These are phyloP conservation scores for Geotrichum aggregatum DNA, from an alignment of 1,139 yeast species.

Conservation along the genomic window DNA sequence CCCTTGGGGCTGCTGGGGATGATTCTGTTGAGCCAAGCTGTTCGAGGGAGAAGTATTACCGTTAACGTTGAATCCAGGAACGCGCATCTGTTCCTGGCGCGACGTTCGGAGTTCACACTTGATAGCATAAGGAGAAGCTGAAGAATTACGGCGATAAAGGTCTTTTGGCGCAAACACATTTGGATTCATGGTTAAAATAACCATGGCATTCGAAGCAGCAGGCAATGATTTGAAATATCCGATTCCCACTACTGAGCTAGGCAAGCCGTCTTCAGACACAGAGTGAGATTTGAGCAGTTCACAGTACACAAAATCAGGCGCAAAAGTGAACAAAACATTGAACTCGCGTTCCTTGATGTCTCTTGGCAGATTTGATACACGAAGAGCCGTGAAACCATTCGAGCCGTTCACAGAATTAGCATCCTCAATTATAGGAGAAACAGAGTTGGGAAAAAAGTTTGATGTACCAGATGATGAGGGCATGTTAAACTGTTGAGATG, in stretches of 20 bases:
- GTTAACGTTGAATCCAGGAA: constrained; percentile 9
- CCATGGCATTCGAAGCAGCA: constrained; percentile 67
- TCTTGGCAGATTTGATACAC: constrained; percentile 59
- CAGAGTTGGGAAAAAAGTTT: constrained; percentile 19
- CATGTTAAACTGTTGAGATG: constrained; percentile 3
- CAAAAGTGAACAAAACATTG: constrained; percentile 70
- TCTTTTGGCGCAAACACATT: constrained; percentile 50
- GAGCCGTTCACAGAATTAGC: not conserved
- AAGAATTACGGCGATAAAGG: constrained; percentile 12
- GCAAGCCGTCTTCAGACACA: constrained; percentile 36
- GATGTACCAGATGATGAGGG: constrained; percentile 15
- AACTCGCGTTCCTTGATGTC: constrained; percentile 78
- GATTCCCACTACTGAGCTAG: constrained; percentile 42
- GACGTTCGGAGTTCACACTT: constrained; percentile 29
- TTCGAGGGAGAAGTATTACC: constrained; percentile 1
- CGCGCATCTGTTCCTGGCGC: constrained; percentile 8
- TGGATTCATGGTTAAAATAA: constrained; percentile 58
- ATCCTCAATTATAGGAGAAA: constrained; percentile 18
- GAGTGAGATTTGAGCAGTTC: constrained; percentile 47
- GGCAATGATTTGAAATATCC: constrained; percentile 64
- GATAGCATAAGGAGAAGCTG: constrained; percentile 27
- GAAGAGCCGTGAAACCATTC: constrained; percentile 30
- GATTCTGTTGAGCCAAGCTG: constrained; percentile 8
- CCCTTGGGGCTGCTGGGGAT: constrained; percentile 14
- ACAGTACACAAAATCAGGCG: constrained; percentile 62